Conservation (phyloP, 2,329 filamentous ascomycete species). For the Penicillium hordei region DNA sequence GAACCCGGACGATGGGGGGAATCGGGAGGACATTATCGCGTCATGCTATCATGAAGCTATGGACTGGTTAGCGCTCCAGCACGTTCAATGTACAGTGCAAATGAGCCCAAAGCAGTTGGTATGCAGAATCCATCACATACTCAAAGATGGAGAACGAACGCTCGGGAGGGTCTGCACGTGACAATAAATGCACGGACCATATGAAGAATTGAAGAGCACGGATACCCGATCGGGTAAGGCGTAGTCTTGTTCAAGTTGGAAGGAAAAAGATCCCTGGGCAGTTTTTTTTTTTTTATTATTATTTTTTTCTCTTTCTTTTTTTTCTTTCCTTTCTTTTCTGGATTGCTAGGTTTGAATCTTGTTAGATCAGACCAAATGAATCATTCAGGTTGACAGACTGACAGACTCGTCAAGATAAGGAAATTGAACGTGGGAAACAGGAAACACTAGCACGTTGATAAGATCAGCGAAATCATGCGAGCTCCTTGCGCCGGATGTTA, state of each 20-base stretch:
- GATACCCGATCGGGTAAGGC: constrained; percentile 10
- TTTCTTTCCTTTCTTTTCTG: no score
- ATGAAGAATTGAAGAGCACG: constrained; percentile 4
- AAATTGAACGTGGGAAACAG: neutral
- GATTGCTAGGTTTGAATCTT: neutral
- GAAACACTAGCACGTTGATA: neutral
- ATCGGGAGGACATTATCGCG: constrained; percentile 58
- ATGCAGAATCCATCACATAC: constrained; percentile 13
- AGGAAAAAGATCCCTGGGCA: neutral
- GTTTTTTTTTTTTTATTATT: neutral
- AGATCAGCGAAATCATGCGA: constrained; percentile 7
- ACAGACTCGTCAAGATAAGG: neutral
- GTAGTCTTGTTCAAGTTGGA: neutral
- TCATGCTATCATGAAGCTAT: constrained; percentile 36
- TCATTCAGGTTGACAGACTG: neutral
- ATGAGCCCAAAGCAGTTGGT: neutral
- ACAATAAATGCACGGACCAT: constrained; percentile 9
- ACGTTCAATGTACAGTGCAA: constrained; percentile 2
- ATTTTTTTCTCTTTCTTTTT: no score
- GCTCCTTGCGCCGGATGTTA: constrained; percentile 5
- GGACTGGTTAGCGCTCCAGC: constrained; percentile 39
- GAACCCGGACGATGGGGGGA: constrained; percentile 64
- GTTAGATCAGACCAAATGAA: neutral
- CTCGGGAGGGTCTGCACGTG: constrained; percentile 8
- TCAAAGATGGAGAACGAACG: constrained; percentile 6